Base-by-base conservation (phyloP, 257 asterid species). In the Lycium ferocissimum region DNA sequence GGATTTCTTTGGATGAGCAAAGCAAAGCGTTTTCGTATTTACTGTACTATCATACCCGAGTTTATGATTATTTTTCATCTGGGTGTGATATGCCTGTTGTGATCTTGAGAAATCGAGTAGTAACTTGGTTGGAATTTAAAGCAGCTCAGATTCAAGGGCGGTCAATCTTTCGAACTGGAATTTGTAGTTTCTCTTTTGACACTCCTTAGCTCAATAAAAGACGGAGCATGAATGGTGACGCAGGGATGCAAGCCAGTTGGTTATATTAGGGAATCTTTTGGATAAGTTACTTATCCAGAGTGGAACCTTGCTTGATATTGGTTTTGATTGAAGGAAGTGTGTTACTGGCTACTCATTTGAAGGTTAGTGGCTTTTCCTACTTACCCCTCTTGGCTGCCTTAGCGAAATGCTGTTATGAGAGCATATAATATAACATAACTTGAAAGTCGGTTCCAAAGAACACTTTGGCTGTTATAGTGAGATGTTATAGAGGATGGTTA, bases 201-300 rank as follows among this genome's bases (percentile, higher is more conserved):
- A 69, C 6, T 26, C 4, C 51, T 7, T 38, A 14, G 5, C 53
- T 69, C 47, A 37, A 15, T 69, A 6, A 69, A 69, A 69, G 76
- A 69, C 9, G 51, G 80, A 22, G 62, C 22, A 22, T 13, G 22
- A 22, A 20, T 1, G 62, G n/a, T 15, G 45, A 15, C 6, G 3
- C 38, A 1, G 33, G 33, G 7, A 75, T 49, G 61, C 58, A 75
- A 3, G 13, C 51, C 4, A 1, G 63, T 76, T 13, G 62, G 63
- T 75, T 51, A 22, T 51, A 0, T 73, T 51, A 1, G 45, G 81
- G 63, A 2, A 75, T 75, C 7, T 22, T 75, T 75, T 49, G 20
- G 81, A 12, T 73, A 75, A 20, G 13, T 20, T n/a, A 49, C 81
- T 73, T 10, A 73, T 20, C 59, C 37, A 47, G 81, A 75, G 51